These are phyloP conservation scores for Taiozyma sp. DNA, from an alignment of 1,139 yeast genomes.

Conservation along the genomic window DNA sequence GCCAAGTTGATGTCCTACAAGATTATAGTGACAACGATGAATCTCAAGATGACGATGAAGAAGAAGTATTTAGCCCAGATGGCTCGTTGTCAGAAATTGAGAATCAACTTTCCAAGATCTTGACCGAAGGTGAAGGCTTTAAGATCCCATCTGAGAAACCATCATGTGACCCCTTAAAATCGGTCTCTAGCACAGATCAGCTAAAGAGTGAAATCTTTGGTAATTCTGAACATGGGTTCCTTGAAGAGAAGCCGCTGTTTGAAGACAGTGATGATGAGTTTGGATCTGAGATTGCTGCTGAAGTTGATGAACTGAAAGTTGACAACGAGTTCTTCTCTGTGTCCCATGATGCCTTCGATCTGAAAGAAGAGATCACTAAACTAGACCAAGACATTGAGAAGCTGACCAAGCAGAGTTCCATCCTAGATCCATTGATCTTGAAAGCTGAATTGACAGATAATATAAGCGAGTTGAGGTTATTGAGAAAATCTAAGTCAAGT, in stretches of 20 bases:
- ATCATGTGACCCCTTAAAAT: background rate
- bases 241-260: slow-evolving; percentile 22
- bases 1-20: slow-evolving; percentile 16
- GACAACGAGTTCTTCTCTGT: slow-evolving; percentile 17
- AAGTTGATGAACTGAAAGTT: slow-evolving; percentile 11
- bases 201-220: slow-evolving; percentile 21
- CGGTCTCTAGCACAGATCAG: background rate
- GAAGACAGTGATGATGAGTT: slow-evolving; percentile 21
- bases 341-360: slow-evolving; percentile 35
- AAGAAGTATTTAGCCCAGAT: background rate
- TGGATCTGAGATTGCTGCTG: slow-evolving; percentile 19
- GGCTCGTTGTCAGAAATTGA: slow-evolving; percentile 52
- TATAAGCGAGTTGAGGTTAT: slow-evolving; percentile 58
- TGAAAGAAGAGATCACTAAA: slow-evolving; percentile 60
- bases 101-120: slow-evolving; percentile 64
- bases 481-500: slow-evolving; percentile 61
- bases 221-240: slow-evolving; percentile 17
- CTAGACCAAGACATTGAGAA: slow-evolving; percentile 56
- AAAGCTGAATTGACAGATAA: slow-evolving; percentile 86
- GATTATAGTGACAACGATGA: slow-evolving; percentile 5
- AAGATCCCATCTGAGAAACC: background rate
- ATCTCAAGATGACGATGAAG: slow-evolving; percentile 4
- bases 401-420: slow-evolving; percentile 55
- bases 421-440: slow-evolving; percentile 60
- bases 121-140: slow-evolving; percentile 26